A percentile compares a stretch with the other conserved stretches of the same genome.
Evolutionary conservation across 1,284 basidiomycete genomes (phyloP).

Genomic region (Rhodofomes roseus): DNA sequence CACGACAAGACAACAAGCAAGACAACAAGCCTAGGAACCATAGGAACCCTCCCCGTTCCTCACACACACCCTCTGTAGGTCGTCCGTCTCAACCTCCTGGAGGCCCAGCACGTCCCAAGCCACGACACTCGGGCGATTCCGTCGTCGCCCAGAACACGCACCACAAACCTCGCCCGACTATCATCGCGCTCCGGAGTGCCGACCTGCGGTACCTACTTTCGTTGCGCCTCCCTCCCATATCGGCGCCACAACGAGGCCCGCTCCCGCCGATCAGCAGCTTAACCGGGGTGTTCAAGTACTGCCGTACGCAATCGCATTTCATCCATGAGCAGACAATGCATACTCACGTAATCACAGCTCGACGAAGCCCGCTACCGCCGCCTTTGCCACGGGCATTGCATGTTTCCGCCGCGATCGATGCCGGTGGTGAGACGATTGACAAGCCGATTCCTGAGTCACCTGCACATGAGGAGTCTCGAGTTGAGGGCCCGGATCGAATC

Average conservation of each 20-base stretch:
- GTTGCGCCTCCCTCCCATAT: not conserved
- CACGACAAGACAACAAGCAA: not conserved
- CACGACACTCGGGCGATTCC: not conserved
- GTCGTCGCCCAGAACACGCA: not conserved
- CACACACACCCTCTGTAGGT: not conserved
- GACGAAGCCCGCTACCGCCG: not conserved
- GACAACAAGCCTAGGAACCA: no score
- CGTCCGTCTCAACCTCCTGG: not conserved
- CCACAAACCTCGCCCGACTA: not conserved
- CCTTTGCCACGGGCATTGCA: not conserved
- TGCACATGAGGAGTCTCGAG: no score
- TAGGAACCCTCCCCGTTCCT: no score
- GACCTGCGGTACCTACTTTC: not conserved
- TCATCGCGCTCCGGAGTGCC: not conserved
- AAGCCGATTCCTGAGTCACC: not conserved
- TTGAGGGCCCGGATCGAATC: no score
- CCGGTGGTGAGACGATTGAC: not conserved
- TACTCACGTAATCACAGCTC: not conserved
- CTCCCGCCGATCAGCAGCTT: not conserved
- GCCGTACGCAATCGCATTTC: not conserved
- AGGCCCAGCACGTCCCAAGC: not conserved
- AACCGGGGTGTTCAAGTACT: not conserved
- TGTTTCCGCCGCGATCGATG: not conserved
- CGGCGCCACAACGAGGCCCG: not conserved
- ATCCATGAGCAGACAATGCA: no score